Base-by-base conservation (phyloP, 148 eudicot species). In the Rhododendron mucronatum region DNA sequence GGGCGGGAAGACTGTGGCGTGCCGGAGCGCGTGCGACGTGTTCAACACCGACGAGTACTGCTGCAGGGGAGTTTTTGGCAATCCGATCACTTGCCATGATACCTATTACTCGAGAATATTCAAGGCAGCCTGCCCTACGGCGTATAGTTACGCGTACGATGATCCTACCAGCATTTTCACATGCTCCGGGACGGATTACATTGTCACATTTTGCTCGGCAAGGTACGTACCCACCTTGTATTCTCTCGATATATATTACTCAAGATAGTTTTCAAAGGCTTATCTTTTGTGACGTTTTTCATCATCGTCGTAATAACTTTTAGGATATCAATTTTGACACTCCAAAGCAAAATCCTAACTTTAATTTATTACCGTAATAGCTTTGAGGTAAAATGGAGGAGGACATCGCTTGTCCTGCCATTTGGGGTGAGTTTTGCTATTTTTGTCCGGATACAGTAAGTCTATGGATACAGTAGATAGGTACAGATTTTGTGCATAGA, bases 131-230 rank as follows among this genome's bases (percentile, higher is more conserved):
- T 96, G 99, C 78, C 99, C 99, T 0, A 85, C 92, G 14, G 92
- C 98, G 10, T 94, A 94, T 86, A 96, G 98, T 82, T 96, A 95
- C 45, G 99, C 99, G 2, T 95, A 94, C 23, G 99, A 96, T 86
- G 99, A 96, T 89, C 98, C 98, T 0, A 89, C 93, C 0, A 96
- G 98, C 77, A 91, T 93, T 65, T 90, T 93, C 23, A 93, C 98
- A 5, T 96, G 98, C 83, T 71, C 93, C 0, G 93, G 87, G 0
- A 48, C 95, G 0, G 98, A 96, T 77, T 96, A 96, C 41, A 82
- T 93, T 21, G 77, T 96, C 89, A 88, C 93, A 8, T 96, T 94
- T 83, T 96, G 98, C 84, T 90, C 95, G 11, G 20, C 94, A 16
- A 94, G 95, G 98, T 95, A 87, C 2, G 0, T 57, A 13, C 57